Percentiles rank a stretch among this genome's conserved stretches.
These are phyloP conservation scores for Serendipita indica DNA, from an alignment of 768 basidiomycete species.

Conservation along the genomic window DNA sequence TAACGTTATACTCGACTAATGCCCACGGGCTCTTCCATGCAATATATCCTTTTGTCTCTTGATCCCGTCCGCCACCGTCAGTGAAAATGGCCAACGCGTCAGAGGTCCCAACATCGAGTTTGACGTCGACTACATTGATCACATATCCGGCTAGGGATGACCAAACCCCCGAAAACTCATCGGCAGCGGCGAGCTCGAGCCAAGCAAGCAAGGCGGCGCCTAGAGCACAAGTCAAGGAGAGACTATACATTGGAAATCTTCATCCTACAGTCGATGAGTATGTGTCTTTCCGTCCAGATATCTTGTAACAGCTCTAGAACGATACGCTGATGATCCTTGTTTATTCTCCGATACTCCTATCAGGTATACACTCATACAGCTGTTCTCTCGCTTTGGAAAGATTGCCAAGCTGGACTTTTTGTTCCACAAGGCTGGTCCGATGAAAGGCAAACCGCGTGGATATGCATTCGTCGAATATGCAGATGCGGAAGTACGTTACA, in stretches of 20 bases:
- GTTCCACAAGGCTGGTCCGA: conserved; percentile 81
- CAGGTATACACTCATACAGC: conserved; percentile 76
- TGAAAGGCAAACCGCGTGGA: conserved; percentile 86
- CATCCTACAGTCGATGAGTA: conserved; percentile 80
- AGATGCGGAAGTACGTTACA: conserved; percentile 65
- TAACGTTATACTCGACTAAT: no score
- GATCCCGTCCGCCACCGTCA: not conserved
- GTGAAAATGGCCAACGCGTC: not conserved
- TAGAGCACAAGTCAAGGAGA: conserved; percentile 33
- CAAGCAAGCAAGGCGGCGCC: not conserved
- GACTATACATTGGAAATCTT: conserved; percentile 83
- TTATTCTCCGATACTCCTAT: conserved; percentile 4
- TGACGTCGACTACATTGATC: not conserved
- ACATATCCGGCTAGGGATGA: not conserved
- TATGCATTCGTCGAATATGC: conserved; percentile 89
- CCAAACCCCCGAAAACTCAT: not conserved
- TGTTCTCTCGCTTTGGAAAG: conserved; percentile 87
- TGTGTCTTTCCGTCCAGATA: conserved; percentile 15
- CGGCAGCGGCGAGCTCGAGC: not conserved
- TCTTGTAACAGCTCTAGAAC: not conserved
- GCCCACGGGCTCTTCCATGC: no score
- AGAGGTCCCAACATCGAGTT: not conserved
- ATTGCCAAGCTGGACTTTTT: conserved; percentile 86
- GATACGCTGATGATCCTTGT: not conserved
- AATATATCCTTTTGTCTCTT: no score